A percentile compares a stretch with the other conserved stretches of the same genome.
These are phyloP conservation scores for Macrocybe gigantea DNA, from an alignment of 768 basidiomycete genomes.

Conservation along the genomic window DNA sequence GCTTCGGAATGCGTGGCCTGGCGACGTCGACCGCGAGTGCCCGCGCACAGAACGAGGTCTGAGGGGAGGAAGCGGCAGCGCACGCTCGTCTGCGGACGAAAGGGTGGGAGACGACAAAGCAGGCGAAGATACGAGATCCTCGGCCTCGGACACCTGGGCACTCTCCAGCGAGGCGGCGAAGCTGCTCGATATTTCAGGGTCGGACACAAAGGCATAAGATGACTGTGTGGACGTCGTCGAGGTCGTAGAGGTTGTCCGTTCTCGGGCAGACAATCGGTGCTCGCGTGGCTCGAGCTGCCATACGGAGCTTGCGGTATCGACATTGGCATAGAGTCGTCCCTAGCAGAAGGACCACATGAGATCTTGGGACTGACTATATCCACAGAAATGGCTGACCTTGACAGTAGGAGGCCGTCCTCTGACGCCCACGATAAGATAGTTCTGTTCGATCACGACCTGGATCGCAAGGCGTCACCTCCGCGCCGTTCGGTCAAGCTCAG, in stretches of 20 bases:
- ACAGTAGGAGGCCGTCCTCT: slow-evolving; percentile 64
- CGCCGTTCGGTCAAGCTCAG: background rate
- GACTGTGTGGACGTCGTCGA: slow-evolving; percentile 76
- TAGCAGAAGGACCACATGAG: slow-evolving; percentile 17
- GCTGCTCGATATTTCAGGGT: slow-evolving; percentile 79
- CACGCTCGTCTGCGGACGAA: slow-evolving; percentile 50
- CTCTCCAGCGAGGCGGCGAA: slow-evolving; percentile 81
- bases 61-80: slow-evolving; percentile 21
- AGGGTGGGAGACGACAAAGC: slow-evolving; percentile 58
- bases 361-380: background rate
- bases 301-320: slow-evolving; percentile 59
- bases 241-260: slow-evolving; percentile 69
- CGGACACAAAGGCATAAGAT: slow-evolving; percentile 79
- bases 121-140: slow-evolving; percentile 56
- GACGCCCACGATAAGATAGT: slow-evolving; percentile 69
- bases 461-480: background rate
- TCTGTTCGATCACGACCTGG: slow-evolving; percentile 69
- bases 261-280: slow-evolving; percentile 49
- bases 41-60: slow-evolving; percentile 23
- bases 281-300: slow-evolving; percentile 79
- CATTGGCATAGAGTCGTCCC: slow-evolving; percentile 70
- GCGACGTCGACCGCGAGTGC: slow-evolving; percentile 50
- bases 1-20: slow-evolving; percentile 48
- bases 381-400: slow-evolving; percentile 42
- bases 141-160: slow-evolving; percentile 64